A percentile compares a stretch with the other conserved stretches of the same genome.
Conservation (phyloP, 2,329 filamentous ascomycete genomes). For the Mycogone perniciosa region DNA sequence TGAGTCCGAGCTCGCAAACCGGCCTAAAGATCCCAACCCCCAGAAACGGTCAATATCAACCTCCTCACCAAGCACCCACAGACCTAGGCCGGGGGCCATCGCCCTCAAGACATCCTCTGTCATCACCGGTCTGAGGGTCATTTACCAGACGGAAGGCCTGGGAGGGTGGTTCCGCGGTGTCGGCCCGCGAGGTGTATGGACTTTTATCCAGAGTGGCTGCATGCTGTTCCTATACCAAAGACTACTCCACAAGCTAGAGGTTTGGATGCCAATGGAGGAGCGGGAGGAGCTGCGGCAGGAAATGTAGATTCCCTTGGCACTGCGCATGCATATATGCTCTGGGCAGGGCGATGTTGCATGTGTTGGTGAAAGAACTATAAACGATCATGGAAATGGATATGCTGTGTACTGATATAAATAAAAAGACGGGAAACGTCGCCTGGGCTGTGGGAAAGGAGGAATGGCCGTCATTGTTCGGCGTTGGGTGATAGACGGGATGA, state of each 20-base stretch:
- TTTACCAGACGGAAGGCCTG: conserved; percentile 85
- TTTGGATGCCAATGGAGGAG: conserved; percentile 29
- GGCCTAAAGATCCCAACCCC: conserved; percentile 31
- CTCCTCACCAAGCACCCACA: conserved; percentile 78
- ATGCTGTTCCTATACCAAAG: conserved; percentile 96
- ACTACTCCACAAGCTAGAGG: conserved; percentile 69
- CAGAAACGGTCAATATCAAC: conserved; percentile 78
- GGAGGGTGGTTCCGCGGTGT: conserved; percentile 92
- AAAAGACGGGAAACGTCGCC: background rate
- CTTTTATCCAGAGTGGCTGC: conserved; percentile 90
- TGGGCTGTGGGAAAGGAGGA: conserved; percentile 22
- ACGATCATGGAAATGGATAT: background rate
- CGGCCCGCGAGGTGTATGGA: conserved; percentile 90
- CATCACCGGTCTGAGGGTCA: conserved; percentile 72
- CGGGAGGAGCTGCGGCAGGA: conserved; percentile 3
- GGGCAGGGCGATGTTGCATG: too few relatives aligned
- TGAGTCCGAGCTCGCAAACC: conserved; percentile 18
- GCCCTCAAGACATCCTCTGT: conserved; percentile 87
- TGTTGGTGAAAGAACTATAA: background rate
- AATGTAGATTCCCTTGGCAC: background rate
- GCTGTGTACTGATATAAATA: conserved; percentile 1
- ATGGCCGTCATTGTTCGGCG: conserved; percentile 23
- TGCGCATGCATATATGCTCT: too few relatives aligned
- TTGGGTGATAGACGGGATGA: conserved; percentile 24
- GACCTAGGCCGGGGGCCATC: conserved; percentile 69